These are phyloP conservation scores for Zygosaccharomyces sapae DNA, from an alignment of 1,139 yeast genomes.

Conservation along the genomic window DNA sequence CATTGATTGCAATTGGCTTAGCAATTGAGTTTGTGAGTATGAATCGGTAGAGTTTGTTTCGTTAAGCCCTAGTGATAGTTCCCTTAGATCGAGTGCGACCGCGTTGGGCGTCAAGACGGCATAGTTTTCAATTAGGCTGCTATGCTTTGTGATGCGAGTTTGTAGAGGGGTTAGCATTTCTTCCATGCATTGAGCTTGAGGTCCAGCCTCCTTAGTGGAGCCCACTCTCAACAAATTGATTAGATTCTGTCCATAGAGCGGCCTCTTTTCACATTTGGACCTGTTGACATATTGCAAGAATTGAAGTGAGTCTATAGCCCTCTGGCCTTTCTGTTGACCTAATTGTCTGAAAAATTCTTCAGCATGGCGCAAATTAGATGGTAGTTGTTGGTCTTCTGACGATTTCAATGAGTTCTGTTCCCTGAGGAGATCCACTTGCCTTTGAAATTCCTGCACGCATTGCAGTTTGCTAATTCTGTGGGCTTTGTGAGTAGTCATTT, in stretches of 20 bases:
- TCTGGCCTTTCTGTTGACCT: slow-evolving; percentile 49
- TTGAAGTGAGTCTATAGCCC: slow-evolving; percentile 48
- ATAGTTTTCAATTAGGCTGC: slow-evolving; percentile 61
- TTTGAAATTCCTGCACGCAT: slow-evolving; percentile 45
- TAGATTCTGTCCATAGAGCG: slow-evolving; percentile 53
- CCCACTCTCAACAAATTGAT: slow-evolving; percentile 25
- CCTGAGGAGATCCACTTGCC: slow-evolving; percentile 44
- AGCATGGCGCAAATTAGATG: slow-evolving; percentile 38
- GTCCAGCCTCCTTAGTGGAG: slow-evolving; percentile 4
- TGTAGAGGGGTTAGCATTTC: slow-evolving; percentile 38
- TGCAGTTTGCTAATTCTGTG: slow-evolving; percentile 45
- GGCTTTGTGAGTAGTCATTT: slow-evolving; percentile 47
- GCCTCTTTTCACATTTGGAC: slow-evolving; percentile 54
- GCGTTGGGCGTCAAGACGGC: slow-evolving; percentile 87
- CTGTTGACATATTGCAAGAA: slow-evolving; percentile 63
- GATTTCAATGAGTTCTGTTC: slow-evolving; percentile 17
- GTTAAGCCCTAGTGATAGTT: slow-evolving; percentile 40
- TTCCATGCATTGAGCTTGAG: slow-evolving; percentile 11
- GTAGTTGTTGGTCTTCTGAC: slow-evolving; percentile 34
- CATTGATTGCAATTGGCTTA: slow-evolving; percentile 41
- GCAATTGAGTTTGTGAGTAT: slow-evolving; percentile 37
- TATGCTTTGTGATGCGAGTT: slow-evolving; percentile 38
- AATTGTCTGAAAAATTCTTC: slow-evolving; percentile 57
- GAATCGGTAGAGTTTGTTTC: slow-evolving; percentile 24
- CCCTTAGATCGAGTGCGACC: slow-evolving; percentile 72